A percentile compares a stretch with the other conserved stretches of the same genome.
These are phyloP conservation scores for Wallacemonas sp. DNA, from an alignment of 208 protist genomes.

Conservation along the genomic window DNA sequence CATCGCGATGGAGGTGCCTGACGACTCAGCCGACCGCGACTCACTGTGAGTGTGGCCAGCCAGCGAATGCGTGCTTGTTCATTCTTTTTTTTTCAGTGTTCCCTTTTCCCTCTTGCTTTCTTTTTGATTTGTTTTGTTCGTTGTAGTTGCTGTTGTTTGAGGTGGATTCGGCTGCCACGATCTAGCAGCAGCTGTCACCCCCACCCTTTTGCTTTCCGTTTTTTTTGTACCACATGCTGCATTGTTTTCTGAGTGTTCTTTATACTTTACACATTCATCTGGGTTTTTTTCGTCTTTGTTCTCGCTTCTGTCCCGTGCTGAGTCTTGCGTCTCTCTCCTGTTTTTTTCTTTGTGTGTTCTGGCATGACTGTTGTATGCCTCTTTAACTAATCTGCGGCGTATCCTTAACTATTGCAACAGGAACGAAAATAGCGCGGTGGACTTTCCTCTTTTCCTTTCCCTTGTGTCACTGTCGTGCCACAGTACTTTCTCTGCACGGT, in stretches of 20 bases:
- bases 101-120: not conserved
- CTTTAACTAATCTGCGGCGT: too few relatives aligned
- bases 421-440: not conserved
- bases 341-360: slow-evolving; percentile 12
- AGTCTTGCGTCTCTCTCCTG: not conserved
- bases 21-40: slow-evolving; percentile 14
- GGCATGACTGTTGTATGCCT: not conserved
- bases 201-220: too few relatives aligned
- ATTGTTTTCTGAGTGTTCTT: too few relatives aligned
- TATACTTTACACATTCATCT: too few relatives aligned
- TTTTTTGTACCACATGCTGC: too few relatives aligned
- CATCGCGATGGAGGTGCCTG: slow-evolving; percentile 56
- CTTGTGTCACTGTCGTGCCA: not conserved
- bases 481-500: too few relatives aligned
- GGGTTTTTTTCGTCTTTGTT: too few relatives aligned
- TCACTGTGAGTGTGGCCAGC: not conserved
- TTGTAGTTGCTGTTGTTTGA: not conserved
- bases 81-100: not conserved
- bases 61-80: not conserved
- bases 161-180: too few relatives aligned
- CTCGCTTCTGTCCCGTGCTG: not conserved
- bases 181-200: too few relatives aligned
- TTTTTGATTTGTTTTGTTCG: slow-evolving; percentile 12
- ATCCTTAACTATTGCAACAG: too few relatives aligned
- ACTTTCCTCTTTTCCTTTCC: slow-evolving; percentile 5